These are phyloP conservation scores for Suillus subalutaceus DNA, from an alignment of 768 basidiomycete genomes.

Conservation along the genomic window DNA sequence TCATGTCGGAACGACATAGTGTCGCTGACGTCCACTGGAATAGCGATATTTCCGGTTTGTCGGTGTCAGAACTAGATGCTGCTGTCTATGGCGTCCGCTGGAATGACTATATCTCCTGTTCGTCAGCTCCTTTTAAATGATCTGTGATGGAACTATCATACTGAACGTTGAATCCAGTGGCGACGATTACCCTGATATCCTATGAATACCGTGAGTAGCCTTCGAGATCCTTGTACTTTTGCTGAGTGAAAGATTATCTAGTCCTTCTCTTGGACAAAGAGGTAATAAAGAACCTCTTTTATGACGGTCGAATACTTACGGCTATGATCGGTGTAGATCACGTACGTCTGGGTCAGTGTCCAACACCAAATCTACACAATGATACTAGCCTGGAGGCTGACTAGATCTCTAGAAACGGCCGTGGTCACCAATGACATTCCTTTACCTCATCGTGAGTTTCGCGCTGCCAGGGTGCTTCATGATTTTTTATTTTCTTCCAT, in stretches of 20 bases:
- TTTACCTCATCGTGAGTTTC: background rate
- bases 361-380: background rate
- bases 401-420: background rate
- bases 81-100: background rate
- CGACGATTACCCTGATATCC: background rate
- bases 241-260: background rate
- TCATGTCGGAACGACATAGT: background rate
- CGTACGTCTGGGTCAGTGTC: slow-evolving; percentile 5
- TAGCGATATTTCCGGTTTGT: background rate
- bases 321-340: background rate
- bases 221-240: background rate
- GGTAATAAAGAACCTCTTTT: background rate
- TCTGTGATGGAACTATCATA: background rate
- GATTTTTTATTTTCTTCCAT: background rate
- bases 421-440: background rate
- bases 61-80: background rate
- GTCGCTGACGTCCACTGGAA: slow-evolving; percentile 1
- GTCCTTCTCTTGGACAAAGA: slow-evolving; percentile 1
- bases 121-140: background rate
- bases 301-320: background rate
- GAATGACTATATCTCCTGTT: background rate
- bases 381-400: background rate
- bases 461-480: background rate
- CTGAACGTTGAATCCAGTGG: background rate
- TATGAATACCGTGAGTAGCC: slow-evolving; percentile 3